phyloP scores from a whole-genome alignment of 2,329 filamentous ascomycete genomes.

The Cladosporium phlei region DNA sequence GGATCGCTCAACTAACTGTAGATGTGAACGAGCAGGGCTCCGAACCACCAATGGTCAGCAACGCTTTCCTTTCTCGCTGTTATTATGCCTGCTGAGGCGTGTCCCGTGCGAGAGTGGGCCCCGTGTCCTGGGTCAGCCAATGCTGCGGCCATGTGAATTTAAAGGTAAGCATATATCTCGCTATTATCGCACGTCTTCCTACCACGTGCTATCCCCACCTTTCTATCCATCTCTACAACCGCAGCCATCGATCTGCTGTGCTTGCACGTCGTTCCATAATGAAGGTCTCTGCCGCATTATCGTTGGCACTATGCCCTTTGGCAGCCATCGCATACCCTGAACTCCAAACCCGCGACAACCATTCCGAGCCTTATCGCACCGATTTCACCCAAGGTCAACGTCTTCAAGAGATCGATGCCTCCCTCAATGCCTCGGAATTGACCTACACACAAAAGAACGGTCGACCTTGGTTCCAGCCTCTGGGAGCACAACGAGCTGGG shows the following conservation, averaged over 20 bases:
- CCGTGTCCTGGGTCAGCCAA: background rate
- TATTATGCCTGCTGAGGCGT: conserved; percentile 5
- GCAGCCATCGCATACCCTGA: conserved; percentile 10
- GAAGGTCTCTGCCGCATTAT: conserved; percentile 3
- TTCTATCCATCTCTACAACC: no score
- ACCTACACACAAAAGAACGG: conserved; percentile 28
- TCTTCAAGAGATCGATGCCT: conserved; percentile 22
- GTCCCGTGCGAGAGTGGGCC: conserved; percentile 5
- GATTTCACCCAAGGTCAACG: conserved; percentile 27
- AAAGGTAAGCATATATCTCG: conserved; percentile 9
- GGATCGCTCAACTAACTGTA: no score
- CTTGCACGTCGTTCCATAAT: background rate
- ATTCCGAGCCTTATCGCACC: conserved; percentile 18
- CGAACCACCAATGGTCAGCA: conserved; percentile 10
- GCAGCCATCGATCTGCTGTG: no score
- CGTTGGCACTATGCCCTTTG: conserved; percentile 11
- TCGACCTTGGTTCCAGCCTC: conserved; percentile 26
- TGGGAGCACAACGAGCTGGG: conserved; percentile 44
- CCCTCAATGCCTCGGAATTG: conserved; percentile 28
- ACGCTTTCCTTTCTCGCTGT: conserved; percentile 7
- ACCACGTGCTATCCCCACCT: no score
- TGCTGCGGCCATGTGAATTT: conserved; percentile 2
- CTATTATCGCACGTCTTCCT: no score
- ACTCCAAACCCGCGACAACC: conserved; percentile 7
- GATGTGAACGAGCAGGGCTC: conserved; percentile 1